Base-by-base conservation (phyloP, 371 early-diverging fungal genomes). In the Fennellomyces sp. region DNA sequence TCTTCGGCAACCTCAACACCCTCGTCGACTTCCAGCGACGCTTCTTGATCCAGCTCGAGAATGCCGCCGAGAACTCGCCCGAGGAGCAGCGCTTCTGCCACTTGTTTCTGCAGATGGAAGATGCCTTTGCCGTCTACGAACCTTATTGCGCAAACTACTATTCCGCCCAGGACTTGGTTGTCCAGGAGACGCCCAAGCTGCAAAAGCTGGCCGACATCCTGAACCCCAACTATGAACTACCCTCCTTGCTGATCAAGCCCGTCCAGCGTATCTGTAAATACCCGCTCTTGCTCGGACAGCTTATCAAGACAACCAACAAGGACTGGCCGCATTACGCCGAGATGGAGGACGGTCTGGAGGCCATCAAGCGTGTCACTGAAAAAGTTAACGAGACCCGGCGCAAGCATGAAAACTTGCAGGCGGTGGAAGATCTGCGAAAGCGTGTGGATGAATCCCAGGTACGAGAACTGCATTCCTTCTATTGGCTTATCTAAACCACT, bases 191-290 rank as follows among this genome's bases (percentile, higher is more conserved):
- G 25, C 70, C 73, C 33, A 79, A 76, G 49, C 69, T 85, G 28
- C 73, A 78, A 58, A 82, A 76, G 57, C 68, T 91, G 58, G 69
- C 82, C 12, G 80, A 87, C 64, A 72, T 93, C 26, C 75, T 96
- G 52, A 95, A 95, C 52, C 94, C 96, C 17, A 82, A 79, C 31
- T 89, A 91, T 58, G 92, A 90, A 60, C 77, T 98, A 54, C 94
- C 90, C 19, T 93, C 94, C 11, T 88, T 93, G 78, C 82, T 99
- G 45, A 97, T 99, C 74, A 95, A 95, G 72, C 99, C 99, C 4
- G 89, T 98, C 2, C 98, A 99, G 76, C 89, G 99, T 57, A 90
- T 98, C 55, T 95, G 97, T 83, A 96, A 94, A 83, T 99, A 98
- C 77, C 95, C 96, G 27, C 73, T 96, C 26, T 83, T 97, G 31